Base-by-base conservation (phyloP, 495 filamentous ascomycete genomes). In the Aspergillus indologenus region DNA sequence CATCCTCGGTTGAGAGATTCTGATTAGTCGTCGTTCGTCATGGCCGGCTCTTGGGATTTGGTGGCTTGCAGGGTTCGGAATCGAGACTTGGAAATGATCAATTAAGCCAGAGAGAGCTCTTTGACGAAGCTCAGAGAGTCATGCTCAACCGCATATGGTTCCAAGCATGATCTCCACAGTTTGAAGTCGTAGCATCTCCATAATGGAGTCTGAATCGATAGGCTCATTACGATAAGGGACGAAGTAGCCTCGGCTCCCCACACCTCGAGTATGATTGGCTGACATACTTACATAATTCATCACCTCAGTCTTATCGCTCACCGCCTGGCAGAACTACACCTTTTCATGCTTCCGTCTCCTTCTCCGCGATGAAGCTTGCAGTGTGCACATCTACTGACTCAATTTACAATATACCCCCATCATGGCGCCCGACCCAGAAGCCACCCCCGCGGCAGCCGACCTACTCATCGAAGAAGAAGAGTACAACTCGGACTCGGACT, bases 401-500 rank as follows among this genome's bases (percentile, higher is more conserved):
- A 29, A 4, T 40, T 20, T 42, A 17, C 17, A 50, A 49, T 17
- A 45, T 22, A 26, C 26, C 3, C 1, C 3, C 40, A 64, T 61
- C 14, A 77, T 77, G 73, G 56, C 73, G n/a, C 54, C 59, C 44
- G 63, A 77, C 31, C 52, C 60, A 42, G 19, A 40, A 7, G 2
- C 12, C 34, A 40, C 56, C 22, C 23, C 57, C 19, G 22, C 56
- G 42, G 58, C 56, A 23, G 52, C 60, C 5, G 71, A 77, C 17
- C 45, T 69, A 6, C 61, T 65, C 12, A 43, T 65, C 17, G 76
- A 79, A 40, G 83, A 85, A 29, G 84, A 87, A 23, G 75, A 81
- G 21, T 91, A 91, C 61, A 79, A 84, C 54, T 91, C 88, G 22
- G 82, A 82, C 18, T 87, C 90, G 64, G 89, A 92, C 65, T 85